phyloP scores from a whole-genome alignment of 257 asterid species.

The Cruciata laevipes region DNA sequence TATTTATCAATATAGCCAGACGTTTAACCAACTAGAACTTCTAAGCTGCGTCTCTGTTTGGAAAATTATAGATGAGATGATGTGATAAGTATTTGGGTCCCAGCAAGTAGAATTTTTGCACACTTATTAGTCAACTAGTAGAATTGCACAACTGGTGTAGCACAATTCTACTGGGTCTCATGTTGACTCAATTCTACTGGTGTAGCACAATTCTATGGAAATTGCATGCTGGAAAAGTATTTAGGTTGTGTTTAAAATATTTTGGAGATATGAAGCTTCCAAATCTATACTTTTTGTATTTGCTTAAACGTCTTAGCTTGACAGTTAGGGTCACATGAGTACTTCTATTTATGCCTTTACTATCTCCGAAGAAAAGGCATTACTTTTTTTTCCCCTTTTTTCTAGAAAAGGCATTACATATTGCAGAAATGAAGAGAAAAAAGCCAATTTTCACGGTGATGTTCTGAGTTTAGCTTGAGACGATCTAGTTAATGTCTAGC shows the following conservation, averaged over 20 bases:
- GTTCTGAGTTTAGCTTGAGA: not conserved
- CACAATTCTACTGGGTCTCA: no score
- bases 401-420: no score
- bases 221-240: not conserved
- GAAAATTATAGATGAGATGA: not conserved
- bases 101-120: no score
- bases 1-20: not conserved
- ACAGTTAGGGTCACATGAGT: not conserved
- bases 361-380: not conserved
- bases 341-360: no score
- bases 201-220: not conserved
- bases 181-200: not conserved
- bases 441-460: not conserved
- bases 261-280: not conserved
- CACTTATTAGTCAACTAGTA: no score
- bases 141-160: no score
- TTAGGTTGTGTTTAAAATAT: not conserved
- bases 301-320: not conserved
- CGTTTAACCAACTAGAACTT: not conserved
- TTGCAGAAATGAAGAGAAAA: not conserved
- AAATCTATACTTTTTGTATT: not conserved
- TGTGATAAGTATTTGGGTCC: no score
- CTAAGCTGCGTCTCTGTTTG: not conserved
- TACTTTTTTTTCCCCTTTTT: no score
- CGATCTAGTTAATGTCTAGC: not conserved